Evolutionary conservation across 1,284 basidiomycete genomes (phyloP).

Genomic region (Leucoagaricus sp.): DNA sequence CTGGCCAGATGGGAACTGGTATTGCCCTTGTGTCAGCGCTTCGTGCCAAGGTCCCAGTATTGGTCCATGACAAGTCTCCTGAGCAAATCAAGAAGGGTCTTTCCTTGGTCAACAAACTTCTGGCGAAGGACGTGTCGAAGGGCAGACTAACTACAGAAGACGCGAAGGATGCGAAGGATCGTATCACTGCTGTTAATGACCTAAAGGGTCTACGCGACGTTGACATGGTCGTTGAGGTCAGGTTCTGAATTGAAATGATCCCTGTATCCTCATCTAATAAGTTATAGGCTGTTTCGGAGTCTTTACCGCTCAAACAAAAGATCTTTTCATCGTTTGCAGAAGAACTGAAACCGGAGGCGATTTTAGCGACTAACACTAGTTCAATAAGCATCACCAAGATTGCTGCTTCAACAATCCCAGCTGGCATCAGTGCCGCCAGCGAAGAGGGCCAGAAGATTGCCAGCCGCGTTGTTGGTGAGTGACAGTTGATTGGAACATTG

Average conservation of each 20-base stretch:
- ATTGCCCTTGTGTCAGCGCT: slow-evolving; percentile 87
- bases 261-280: not conserved
- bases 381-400: slow-evolving; percentile 96
- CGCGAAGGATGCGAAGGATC: slow-evolving; percentile 72
- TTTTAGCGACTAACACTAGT: slow-evolving; percentile 92
- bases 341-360: slow-evolving; percentile 71
- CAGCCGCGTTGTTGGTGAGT: slow-evolving; percentile 72
- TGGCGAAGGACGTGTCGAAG: slow-evolving; percentile 89
- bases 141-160: slow-evolving; percentile 75
- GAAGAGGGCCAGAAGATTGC: slow-evolving; percentile 63
- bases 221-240: slow-evolving; percentile 89
- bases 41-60: slow-evolving; percentile 74
- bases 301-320: slow-evolving; percentile 75
- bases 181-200: slow-evolving; percentile 56
- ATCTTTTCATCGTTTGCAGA: slow-evolving; percentile 78
- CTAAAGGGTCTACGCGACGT: slow-evolving; percentile 68
- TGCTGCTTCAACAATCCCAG: slow-evolving; percentile 73
- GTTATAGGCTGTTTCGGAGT: slow-evolving; percentile 85
- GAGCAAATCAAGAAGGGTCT: slow-evolving; percentile 74
- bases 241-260: slow-evolving; percentile 21
- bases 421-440: slow-evolving; percentile 56
- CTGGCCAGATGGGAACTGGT: slow-evolving; percentile 89
- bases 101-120: slow-evolving; percentile 74
- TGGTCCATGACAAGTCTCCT: slow-evolving; percentile 69
- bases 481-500: not conserved